Base-by-base conservation (phyloP, 768 basidiomycete genomes). In the Russula vinacea region DNA sequence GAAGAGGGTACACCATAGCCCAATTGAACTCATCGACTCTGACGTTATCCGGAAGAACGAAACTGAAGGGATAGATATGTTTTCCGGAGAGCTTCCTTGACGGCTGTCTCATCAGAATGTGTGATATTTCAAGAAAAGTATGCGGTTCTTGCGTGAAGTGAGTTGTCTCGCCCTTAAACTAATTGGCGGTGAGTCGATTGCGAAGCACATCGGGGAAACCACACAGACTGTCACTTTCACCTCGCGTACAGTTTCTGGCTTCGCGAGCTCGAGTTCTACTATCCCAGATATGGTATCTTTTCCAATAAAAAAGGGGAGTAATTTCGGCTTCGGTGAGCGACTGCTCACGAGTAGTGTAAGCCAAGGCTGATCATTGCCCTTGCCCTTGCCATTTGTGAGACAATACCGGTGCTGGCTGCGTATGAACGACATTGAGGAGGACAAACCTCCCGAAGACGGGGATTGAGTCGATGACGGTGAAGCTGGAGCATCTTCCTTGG, bases 211-310 rank as follows among this genome's bases (percentile, higher is more conserved):
- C 5, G 11, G n/a, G 50, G 32, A 51, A 44, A 24, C 9, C 5
- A 60, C 39, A 76, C 80, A 58, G 62, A 82, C 83, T 60, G 78
- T 74, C 66, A 85, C 68, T 13, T 76, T 74, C 37, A 87, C 75
- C 33, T 74, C 76, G 70, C 84, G 83, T 56, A 80, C 71, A 14
- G 75, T 78, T 60, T 84, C 81, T 17, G 79, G 72, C 68, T 81
- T 82, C 64, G 78, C 75, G 39, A 83, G 73, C 57, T 83, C 78
- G 33, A 85, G 68, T 67, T 81, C 79, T 2, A 85, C 82, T 10
- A 73, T 71, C 26, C 86, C 85, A 1, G 78, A 69, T 58, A 88
- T 75, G 16, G 68, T 62, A 69, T 87, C 83, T 11, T 77, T 79
- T 64, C 81, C 76, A 53, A 77, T 70, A 67, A 81, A 84, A 32